A percentile compares a stretch with the other conserved stretches of the same genome.
phyloP scores from a whole-genome alignment of 1,284 basidiomycete genomes.

The Microbotryum saponariae region DNA sequence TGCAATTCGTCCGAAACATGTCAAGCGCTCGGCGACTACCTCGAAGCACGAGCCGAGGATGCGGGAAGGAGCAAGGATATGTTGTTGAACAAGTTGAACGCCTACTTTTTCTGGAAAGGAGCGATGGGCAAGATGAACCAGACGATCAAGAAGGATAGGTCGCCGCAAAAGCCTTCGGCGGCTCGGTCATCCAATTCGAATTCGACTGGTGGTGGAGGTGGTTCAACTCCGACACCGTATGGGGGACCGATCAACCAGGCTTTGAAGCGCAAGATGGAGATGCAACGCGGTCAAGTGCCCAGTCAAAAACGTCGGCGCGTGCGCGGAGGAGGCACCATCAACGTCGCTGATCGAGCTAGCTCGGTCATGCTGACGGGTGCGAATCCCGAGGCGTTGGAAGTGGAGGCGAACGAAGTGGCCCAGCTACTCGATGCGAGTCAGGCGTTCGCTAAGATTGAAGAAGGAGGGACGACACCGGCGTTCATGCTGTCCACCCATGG shows the following conservation, averaged over 20 bases:
- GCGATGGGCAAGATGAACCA: slow-evolving; percentile 45
- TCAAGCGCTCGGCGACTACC: slow-evolving; percentile 65
- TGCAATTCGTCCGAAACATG: slow-evolving; percentile 72
- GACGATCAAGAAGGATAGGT: slow-evolving; percentile 20
- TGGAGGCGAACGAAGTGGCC: slow-evolving; percentile 53
- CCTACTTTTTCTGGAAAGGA: slow-evolving; percentile 76
- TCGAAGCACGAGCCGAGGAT: slow-evolving; percentile 55
- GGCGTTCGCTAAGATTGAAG: too few relatives aligned
- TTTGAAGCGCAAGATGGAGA: slow-evolving; percentile 63
- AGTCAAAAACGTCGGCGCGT: slow-evolving; percentile 42
- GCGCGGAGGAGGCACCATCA: slow-evolving; percentile 35
- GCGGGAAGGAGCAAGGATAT: slow-evolving; percentile 8
- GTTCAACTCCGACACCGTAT: not conserved
- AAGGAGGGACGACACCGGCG: too few relatives aligned
- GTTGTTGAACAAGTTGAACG: slow-evolving; percentile 69
- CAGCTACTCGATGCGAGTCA: slow-evolving; percentile 41
- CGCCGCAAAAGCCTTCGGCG: not conserved
- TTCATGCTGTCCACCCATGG: too few relatives aligned
- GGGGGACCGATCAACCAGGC: slow-evolving; percentile 47
- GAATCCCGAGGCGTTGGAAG: slow-evolving; percentile 48
- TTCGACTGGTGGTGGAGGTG: not conserved
- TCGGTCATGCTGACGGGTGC: slow-evolving; percentile 49
- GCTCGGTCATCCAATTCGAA: not conserved
- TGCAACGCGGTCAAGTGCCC: slow-evolving; percentile 40
- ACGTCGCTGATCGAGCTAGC: slow-evolving; percentile 12